Conservation (phyloP, 1,284 basidiomycete species). For the Exsudoporus floridanus region DNA sequence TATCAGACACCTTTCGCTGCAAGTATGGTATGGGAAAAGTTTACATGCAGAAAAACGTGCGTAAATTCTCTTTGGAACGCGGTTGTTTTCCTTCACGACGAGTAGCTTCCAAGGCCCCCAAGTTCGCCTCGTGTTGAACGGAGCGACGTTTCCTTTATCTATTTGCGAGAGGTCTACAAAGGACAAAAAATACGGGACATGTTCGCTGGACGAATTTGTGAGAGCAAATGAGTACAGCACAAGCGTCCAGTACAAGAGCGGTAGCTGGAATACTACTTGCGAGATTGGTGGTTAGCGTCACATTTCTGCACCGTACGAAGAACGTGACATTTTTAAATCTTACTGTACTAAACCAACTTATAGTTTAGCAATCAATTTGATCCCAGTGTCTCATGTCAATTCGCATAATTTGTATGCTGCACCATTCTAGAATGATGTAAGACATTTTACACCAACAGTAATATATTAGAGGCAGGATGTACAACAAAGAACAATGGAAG, state of each 20-base stretch:
- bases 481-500: conserved; percentile 13
- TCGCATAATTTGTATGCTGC: conserved; percentile 4
- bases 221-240: conserved; percentile 34
- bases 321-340: neutral
- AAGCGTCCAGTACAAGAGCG: conserved; percentile 34
- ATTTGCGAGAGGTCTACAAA: conserved; percentile 30
- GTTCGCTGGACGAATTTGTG: conserved; percentile 40
- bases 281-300: conserved; percentile 18
- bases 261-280: conserved; percentile 41
- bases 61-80: conserved; percentile 2
- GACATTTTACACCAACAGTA: conserved; percentile 30
- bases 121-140: conserved; percentile 47
- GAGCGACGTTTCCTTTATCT: conserved; percentile 40
- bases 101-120: conserved; percentile 38
- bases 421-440: conserved; percentile 25
- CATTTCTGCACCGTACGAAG: neutral
- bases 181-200: conserved; percentile 40
- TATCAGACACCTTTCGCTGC: conserved; percentile 46
- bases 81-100: conserved; percentile 2
- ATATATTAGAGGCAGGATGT: conserved; percentile 17
- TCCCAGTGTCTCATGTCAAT: neutral
- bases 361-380: neutral
- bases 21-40: conserved; percentile 48
- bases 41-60: conserved; percentile 39
- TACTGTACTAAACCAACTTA: neutral